Evolutionary conservation across 352 stramenopile species (phyloP), one percentile per base, ranked within the genome.

Genomic region (Thalassiosira oceanica): DNA sequence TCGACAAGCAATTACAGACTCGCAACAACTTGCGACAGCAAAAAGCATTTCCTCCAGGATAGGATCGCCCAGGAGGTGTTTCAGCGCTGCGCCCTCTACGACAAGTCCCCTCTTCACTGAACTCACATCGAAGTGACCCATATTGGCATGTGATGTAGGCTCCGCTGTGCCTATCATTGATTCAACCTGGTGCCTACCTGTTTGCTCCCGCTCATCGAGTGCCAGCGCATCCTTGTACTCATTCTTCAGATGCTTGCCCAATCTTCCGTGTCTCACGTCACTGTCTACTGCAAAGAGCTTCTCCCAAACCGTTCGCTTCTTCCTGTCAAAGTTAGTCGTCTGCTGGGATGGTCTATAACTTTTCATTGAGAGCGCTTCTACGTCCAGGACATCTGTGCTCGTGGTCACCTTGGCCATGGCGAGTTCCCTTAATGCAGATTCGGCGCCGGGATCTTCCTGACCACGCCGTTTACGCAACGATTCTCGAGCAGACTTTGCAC

Each of bases 1-100:
- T 50, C 97, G 93, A 60, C 96, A 99, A 23, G 94, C 95, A 53
- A 99, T 94, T 0, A 99, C 96, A 7, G 96, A 94, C 33, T 97
- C 93, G 70, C 94, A 98, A 31, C 72, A 82, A 52, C 74, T 89
- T 16, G 85, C 75, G 89, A 94, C 60, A 88, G 82, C 54, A 91
- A 94, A 94, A 20, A 94, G 71, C 49, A 93, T 80, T 39, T 90
- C 81, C 78, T 93, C 83, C 18, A 93, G 52, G 6, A 85, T 52
- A 21, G 54, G 58, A 73, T 94, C 84, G 26, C 79, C 80, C 21
- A 93, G 76, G 11, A 94, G 42, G 44, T 91, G 70, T 41, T 92
- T 83, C 39, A 98, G 80, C 27, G 94, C 93, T 61, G 88, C 85
- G 13, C 95, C 95, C 78, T 97, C 94, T 37, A 98, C 96, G 15